phyloP scores from a whole-genome alignment of 352 stramenopile species.

The Pythium brachiatum region DNA sequence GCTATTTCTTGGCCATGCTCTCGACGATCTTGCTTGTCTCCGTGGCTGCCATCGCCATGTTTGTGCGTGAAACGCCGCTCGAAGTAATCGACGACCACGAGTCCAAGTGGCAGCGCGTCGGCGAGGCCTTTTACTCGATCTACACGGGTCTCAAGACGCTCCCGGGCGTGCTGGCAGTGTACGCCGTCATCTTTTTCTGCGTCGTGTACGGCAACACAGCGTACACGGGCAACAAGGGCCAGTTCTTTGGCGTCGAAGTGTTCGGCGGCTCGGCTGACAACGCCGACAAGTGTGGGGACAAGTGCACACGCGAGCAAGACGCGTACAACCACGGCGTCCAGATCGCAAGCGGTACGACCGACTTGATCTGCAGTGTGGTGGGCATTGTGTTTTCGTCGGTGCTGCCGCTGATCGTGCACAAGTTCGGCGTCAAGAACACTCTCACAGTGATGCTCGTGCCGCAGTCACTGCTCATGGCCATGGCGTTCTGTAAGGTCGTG shows the following conservation, averaged over 20 bases:
- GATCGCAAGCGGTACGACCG: slow-evolving; percentile 35
- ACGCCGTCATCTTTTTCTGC: slow-evolving; percentile 40
- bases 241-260: slow-evolving; percentile 43
- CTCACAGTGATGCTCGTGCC: slow-evolving; percentile 30
- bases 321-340: slow-evolving; percentile 46
- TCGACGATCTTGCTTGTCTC: slow-evolving; percentile 33
- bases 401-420: slow-evolving; percentile 36
- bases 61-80: slow-evolving; percentile 38
- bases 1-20: slow-evolving; percentile 51
- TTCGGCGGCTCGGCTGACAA: slow-evolving; percentile 26
- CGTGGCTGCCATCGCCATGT: slow-evolving; percentile 23
- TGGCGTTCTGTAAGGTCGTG: slow-evolving; percentile 37
- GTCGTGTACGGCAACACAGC: slow-evolving; percentile 45
- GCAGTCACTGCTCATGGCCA: slow-evolving; percentile 43
- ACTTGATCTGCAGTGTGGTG: slow-evolving; percentile 30
- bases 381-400: slow-evolving; percentile 35
- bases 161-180: slow-evolving; percentile 31
- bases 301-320: slow-evolving; percentile 33
- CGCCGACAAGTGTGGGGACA: slow-evolving; percentile 29
- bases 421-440: slow-evolving; percentile 34
- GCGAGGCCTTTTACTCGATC: slow-evolving; percentile 31
- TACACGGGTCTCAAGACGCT: slow-evolving; percentile 35
- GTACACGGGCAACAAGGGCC: slow-evolving; percentile 53
- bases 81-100: slow-evolving; percentile 15
- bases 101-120: slow-evolving; percentile 10